Percentiles rank a stretch among this genome's conserved stretches.
These are phyloP conservation scores for Spatholobus suberectus DNA, from an alignment of 306 rosid species.

Conservation along the genomic window DNA sequence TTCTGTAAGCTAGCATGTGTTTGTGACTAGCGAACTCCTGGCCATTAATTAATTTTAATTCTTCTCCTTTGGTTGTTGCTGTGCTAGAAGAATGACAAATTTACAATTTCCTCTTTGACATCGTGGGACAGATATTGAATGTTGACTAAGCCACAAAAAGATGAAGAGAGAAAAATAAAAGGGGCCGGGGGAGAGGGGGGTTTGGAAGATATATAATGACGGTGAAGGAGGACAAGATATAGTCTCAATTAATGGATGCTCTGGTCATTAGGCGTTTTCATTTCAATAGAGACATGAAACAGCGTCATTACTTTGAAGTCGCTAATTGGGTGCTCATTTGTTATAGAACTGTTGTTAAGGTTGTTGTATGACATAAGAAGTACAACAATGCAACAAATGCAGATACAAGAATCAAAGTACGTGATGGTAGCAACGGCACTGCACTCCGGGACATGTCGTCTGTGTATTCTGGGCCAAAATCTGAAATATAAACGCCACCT, in stretches of 20 bases:
- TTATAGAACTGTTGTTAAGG: conserved; percentile 32
- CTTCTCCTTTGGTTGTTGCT: not conserved
- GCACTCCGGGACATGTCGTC: conserved; percentile 47
- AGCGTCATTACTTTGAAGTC: conserved; percentile 14
- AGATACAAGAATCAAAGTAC: not conserved
- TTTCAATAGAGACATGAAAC: conserved; percentile 27
- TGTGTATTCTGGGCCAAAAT: conserved; percentile 34
- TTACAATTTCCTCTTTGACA: not conserved
- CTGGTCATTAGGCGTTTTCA: not conserved
- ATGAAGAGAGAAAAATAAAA: not conserved
- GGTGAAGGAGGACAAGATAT: not conserved
- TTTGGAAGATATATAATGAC: too few relatives aligned
- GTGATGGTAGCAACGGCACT: conserved; percentile 8
- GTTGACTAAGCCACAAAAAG: too few relatives aligned
- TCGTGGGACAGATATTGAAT: not conserved
- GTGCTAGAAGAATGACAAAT: not conserved
- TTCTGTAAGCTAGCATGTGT: too few relatives aligned
- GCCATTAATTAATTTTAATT: not conserved
- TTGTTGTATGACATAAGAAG: not conserved
- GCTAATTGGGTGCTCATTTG: conserved; percentile 18
- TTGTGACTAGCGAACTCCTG: too few relatives aligned
- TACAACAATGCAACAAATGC: not conserved
- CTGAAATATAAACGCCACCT: conserved; percentile 34
- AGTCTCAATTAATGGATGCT: not conserved
- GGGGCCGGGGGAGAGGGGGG: not conserved